phyloP scores from a whole-genome alignment of 2,329 filamentous ascomycete genomes.

The Moelleriella libera region DNA sequence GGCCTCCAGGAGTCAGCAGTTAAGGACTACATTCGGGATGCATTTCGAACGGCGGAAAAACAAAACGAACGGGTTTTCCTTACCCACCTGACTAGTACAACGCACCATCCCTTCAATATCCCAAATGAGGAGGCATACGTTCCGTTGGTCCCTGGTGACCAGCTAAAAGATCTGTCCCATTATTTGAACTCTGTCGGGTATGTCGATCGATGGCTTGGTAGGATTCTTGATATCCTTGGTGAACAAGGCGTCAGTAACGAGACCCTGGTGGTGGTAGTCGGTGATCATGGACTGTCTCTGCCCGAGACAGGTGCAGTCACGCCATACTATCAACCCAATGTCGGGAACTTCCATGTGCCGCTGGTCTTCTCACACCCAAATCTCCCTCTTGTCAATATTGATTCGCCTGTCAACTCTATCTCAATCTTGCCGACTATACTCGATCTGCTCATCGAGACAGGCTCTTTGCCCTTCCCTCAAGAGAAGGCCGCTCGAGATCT shows the following conservation, averaged over 20 bases:
- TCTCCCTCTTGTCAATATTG: constrained; percentile 16
- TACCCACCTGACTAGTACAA: constrained; percentile 20
- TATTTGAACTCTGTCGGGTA: constrained; percentile 19
- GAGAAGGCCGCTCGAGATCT: constrained; percentile 13
- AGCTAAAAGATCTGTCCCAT: constrained; percentile 14
- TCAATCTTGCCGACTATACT: constrained; percentile 20
- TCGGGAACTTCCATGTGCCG: constrained; percentile 19
- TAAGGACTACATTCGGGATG: constrained; percentile 17
- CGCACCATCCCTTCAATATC: constrained; percentile 18
- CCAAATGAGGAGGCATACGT: constrained; percentile 14
- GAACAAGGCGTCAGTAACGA: constrained; percentile 16
- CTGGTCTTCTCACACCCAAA: constrained; percentile 18
- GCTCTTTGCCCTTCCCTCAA: constrained; percentile 13
- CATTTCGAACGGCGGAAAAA: constrained; percentile 13
- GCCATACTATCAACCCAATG: constrained; percentile 17
- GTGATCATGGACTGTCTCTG: constrained; percentile 18
- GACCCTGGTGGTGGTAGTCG: constrained; percentile 16
- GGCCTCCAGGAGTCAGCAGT: constrained; percentile 17
- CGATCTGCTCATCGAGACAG: constrained; percentile 18
- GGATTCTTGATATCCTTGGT: constrained; percentile 15
- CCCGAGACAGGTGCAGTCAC: constrained; percentile 16
- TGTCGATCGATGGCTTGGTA: constrained; percentile 17
- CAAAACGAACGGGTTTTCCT: constrained; percentile 18
- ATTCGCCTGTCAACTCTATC: constrained; percentile 16
- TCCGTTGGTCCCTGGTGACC: constrained; percentile 10